Evolutionary conservation across 2,329 filamentous ascomycete species (phyloP).

Genomic region (Botryotinia convoluta): DNA sequence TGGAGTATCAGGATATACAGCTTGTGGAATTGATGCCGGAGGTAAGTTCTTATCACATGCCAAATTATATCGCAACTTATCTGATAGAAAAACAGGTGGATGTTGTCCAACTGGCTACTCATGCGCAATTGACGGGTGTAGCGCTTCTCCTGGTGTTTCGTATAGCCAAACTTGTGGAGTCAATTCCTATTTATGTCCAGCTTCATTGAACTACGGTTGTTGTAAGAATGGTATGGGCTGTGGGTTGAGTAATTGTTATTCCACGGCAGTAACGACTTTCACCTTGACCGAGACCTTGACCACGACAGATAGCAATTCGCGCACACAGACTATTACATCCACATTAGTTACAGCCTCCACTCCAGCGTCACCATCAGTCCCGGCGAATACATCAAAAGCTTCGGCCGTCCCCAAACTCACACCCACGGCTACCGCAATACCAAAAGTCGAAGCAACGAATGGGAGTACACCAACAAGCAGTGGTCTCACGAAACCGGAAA

Average conservation of each 20-base stretch:
- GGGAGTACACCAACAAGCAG: conserved; percentile 32
- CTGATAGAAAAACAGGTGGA: conserved; percentile 30
- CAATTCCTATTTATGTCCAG: conserved; percentile 49
- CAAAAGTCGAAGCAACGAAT: conserved; percentile 39
- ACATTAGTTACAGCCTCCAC: conserved; percentile 41
- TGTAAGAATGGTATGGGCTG: conserved; percentile 52
- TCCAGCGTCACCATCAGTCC: conserved; percentile 37
- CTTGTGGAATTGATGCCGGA: conserved; percentile 33
- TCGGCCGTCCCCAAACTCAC: conserved; percentile 28
- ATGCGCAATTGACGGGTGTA: conserved; percentile 47
- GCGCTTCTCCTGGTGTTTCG: conserved; percentile 44
- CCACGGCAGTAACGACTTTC: conserved; percentile 46
- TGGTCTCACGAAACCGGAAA: conserved; percentile 37
- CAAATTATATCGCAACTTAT: background rate
- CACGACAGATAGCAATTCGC: conserved; percentile 44
- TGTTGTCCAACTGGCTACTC: conserved; percentile 46
- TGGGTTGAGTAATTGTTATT: conserved; percentile 48
- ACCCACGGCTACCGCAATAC: conserved; percentile 25
- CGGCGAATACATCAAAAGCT: conserved; percentile 15
- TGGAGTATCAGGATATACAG: conserved; percentile 30
- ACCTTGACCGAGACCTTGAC: conserved; percentile 46
- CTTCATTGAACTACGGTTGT: conserved; percentile 52
- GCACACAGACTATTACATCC: conserved; percentile 43
- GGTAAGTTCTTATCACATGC: conserved; percentile 30
- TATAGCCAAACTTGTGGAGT: conserved; percentile 45